Conservation (phyloP, 768 basidiomycete genomes). For the Leccinum barrowsii region DNA sequence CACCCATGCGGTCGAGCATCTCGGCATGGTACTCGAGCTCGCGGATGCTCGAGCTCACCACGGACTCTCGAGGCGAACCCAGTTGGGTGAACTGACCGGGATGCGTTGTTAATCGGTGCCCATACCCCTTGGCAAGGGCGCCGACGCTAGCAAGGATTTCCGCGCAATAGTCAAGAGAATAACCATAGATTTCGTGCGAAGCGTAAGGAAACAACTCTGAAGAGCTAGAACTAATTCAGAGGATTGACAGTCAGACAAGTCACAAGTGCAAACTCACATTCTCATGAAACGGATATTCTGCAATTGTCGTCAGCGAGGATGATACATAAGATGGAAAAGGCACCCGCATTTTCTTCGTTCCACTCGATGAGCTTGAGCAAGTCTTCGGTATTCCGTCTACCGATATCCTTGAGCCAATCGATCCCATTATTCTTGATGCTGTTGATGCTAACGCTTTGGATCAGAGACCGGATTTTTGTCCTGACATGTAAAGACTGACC, state of each 20-base stretch:
- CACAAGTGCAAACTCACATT: conserved; percentile 31
- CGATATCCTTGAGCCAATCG: conserved; percentile 80
- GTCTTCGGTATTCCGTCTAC: conserved; percentile 70
- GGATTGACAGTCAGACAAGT: neutral
- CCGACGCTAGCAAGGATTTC: conserved; percentile 54
- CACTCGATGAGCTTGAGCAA: conserved; percentile 75
- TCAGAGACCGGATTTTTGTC: neutral
- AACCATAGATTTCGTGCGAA: conserved; percentile 76
- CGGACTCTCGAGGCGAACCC: conserved; percentile 72
- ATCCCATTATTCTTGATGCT: conserved; percentile 78
- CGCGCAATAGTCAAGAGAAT: conserved; percentile 73
- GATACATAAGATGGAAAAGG: neutral
- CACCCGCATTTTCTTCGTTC: conserved; percentile 78
- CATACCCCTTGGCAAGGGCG: conserved; percentile 61
- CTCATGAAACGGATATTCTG: conserved; percentile 83
- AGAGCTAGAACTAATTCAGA: conserved; percentile 37
- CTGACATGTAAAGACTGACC: conserved; percentile 32
- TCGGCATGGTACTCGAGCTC: conserved; percentile 87
- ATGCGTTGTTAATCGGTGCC: conserved; percentile 81
- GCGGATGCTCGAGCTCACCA: conserved; percentile 70
- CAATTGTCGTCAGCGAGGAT: neutral
- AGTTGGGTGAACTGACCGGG: conserved; percentile 86
- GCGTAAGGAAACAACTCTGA: conserved; percentile 95
- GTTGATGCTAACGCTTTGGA: conserved; percentile 48
- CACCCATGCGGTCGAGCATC: conserved; percentile 81